Conservation (phyloP, 192 early-diverging fungal species). For the Linnemannia schmuckeri region DNA sequence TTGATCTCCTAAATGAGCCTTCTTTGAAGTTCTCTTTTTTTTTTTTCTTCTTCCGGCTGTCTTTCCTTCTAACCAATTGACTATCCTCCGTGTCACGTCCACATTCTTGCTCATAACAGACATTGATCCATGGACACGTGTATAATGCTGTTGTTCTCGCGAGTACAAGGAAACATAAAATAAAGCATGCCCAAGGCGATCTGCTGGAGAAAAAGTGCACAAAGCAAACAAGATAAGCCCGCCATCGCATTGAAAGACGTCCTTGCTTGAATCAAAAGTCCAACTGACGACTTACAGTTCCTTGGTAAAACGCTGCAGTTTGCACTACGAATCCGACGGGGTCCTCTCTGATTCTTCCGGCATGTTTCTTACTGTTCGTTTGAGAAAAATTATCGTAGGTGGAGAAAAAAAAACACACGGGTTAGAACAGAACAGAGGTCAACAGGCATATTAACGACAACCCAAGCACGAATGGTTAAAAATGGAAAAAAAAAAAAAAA, state of each 20-base stretch:
- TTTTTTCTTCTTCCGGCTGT: not conserved
- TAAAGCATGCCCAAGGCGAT: not conserved
- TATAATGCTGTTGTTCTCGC: not conserved
- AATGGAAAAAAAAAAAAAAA: not conserved
- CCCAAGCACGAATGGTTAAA: not conserved
- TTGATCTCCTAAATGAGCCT: not conserved
- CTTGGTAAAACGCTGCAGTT: slow-evolving; percentile 67
- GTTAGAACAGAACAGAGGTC: not conserved
- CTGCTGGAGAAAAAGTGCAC: not conserved
- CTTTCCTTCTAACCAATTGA: not conserved
- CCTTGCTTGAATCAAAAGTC: not conserved
- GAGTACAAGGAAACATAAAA: not conserved
- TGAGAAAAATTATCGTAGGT: not conserved
- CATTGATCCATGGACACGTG: not conserved
- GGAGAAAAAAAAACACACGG: not conserved
- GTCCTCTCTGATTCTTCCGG: slow-evolving; percentile 72
- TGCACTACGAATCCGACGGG: slow-evolving; percentile 79
- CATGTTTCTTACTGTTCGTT: slow-evolving; percentile 56
- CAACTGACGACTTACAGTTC: slow-evolving; percentile 60
- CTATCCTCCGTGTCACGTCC: slow-evolving; percentile 1
- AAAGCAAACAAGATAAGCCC: not conserved
- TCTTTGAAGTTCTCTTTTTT: not conserved
- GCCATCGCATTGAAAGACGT: not conserved
- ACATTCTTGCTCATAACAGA: not conserved
- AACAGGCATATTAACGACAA: not conserved